A percentile compares a stretch with the other conserved stretches of the same genome.
Conservation (phyloP, 371 early-diverging fungal species). For the Thermomucor indicae-seudaticae region DNA sequence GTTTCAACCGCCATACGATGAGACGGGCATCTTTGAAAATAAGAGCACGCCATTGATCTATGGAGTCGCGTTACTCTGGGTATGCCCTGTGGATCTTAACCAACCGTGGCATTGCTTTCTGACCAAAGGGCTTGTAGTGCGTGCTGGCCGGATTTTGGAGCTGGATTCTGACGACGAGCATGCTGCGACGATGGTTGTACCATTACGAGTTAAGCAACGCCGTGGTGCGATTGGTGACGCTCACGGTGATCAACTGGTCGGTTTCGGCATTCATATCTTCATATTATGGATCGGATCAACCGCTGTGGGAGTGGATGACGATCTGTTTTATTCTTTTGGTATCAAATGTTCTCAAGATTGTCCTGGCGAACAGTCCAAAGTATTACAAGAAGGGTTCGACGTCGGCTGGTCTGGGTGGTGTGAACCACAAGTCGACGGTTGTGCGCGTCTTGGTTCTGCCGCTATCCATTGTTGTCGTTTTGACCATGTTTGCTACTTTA, state of each 20-base stretch:
- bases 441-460: conserved; percentile 38
- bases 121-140: conserved; percentile 28
- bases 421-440: conserved; percentile 35
- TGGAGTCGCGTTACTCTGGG: conserved; percentile 58
- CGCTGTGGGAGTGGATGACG: conserved; percentile 63
- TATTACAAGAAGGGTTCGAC: conserved; percentile 14
- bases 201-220: conserved; percentile 56
- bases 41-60: conserved; percentile 56
- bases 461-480: conserved; percentile 33
- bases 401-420: conserved; percentile 7
- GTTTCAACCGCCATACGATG: conserved; percentile 29
- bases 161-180: conserved; percentile 55
- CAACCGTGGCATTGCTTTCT: not conserved
- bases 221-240: conserved; percentile 57
- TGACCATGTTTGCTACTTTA: conserved; percentile 41
- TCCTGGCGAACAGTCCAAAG: conserved; percentile 26
- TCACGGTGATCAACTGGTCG: conserved; percentile 58
- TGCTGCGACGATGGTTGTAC: conserved; percentile 57
- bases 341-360: conserved; percentile 31
- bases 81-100: conserved; percentile 15
- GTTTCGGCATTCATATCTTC: conserved; percentile 50
- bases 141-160: conserved; percentile 58
- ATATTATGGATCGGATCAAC: conserved; percentile 53
- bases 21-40: conserved; percentile 42
- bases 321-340: conserved; percentile 44